Conservation (phyloP, 306 rosid genomes). For the Vicia faba region DNA sequence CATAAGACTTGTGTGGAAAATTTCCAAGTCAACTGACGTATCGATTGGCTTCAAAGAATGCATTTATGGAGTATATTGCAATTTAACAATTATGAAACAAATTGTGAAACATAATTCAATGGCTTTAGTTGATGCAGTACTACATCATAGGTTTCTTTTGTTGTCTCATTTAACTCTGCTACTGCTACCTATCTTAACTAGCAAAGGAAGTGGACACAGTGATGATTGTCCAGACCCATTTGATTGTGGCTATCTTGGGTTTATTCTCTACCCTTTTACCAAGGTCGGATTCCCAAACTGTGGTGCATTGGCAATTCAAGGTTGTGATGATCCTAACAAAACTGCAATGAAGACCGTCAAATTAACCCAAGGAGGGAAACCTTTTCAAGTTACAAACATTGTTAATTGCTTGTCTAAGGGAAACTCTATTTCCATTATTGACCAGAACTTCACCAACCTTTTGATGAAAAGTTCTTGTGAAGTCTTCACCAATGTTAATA, state of each 20-base stretch:
- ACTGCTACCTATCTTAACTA: background rate
- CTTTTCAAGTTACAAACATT: background rate
- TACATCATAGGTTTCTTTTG: background rate
- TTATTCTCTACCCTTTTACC: conserved; percentile 21
- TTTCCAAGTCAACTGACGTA: conserved; percentile 4
- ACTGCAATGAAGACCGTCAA: background rate
- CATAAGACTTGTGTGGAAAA: background rate
- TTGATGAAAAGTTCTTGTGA: conserved; percentile 1
- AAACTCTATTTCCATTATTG: background rate
- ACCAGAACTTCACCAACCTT: background rate
- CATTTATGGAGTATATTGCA: background rate
- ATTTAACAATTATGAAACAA: background rate
- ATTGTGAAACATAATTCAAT: background rate
- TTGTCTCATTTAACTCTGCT: background rate
- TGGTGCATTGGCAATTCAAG: conserved; percentile 34
- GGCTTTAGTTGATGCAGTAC: no score
- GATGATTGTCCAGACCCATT: conserved; percentile 17
- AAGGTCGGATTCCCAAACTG: background rate
- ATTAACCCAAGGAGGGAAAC: conserved; percentile 7
- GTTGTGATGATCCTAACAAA: conserved; percentile 17
- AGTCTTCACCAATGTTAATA: background rate
- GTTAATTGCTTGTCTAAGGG: background rate
- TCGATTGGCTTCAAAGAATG: background rate
- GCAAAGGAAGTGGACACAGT: background rate
- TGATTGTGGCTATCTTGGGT: conserved; percentile 38